A percentile compares a stretch with the other conserved stretches of the same genome.
These are phyloP conservation scores for Guyanaporus albipodus DNA, from an alignment of 768 basidiomycete genomes.

Conservation along the genomic window DNA sequence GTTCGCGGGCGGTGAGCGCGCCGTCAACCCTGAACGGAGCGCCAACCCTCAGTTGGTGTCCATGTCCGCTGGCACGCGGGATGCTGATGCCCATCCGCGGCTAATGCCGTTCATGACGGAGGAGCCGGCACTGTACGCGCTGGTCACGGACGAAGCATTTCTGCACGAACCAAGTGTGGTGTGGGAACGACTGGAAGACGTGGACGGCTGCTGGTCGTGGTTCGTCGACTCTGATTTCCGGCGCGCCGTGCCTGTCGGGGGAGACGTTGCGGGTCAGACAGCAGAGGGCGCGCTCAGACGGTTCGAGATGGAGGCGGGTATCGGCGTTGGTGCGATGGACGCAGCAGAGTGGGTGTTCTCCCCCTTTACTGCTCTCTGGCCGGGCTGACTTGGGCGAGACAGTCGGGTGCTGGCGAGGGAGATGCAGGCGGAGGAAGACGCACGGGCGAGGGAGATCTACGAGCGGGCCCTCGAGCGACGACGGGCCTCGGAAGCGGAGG, in stretches of 20 bases:
- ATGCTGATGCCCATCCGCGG: not conserved
- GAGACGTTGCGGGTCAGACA: conserved; percentile 74
- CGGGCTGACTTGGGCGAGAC: not conserved
- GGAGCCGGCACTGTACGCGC: conserved; percentile 60
- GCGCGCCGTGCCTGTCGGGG: conserved; percentile 63
- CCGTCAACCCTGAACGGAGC: not conserved
- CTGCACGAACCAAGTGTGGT: conserved; percentile 72
- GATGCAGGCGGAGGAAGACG: conserved; percentile 80
- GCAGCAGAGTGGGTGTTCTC: conserved; percentile 55
- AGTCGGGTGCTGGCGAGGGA: conserved; percentile 61
- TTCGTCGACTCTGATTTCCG: conserved; percentile 77
- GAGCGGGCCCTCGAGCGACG: conserved; percentile 26
- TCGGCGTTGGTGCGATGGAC: conserved; percentile 37
- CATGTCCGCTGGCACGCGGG: not conserved
- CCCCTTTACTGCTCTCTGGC: too few relatives aligned
- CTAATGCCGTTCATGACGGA: conserved; percentile 6
- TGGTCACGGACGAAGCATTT: conserved; percentile 85
- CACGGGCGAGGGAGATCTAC: conserved; percentile 39
- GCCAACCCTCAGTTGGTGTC: not conserved
- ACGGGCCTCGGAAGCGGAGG: conserved; percentile 19
- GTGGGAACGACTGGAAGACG: conserved; percentile 89
- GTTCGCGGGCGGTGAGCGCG: conserved; percentile 16
- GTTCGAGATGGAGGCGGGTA: conserved; percentile 42
- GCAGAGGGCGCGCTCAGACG: conserved; percentile 56
- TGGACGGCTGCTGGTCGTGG: conserved; percentile 72